Conservation (phyloP, 164 flowering plant genomes). For the Taxillus chinensis region DNA sequence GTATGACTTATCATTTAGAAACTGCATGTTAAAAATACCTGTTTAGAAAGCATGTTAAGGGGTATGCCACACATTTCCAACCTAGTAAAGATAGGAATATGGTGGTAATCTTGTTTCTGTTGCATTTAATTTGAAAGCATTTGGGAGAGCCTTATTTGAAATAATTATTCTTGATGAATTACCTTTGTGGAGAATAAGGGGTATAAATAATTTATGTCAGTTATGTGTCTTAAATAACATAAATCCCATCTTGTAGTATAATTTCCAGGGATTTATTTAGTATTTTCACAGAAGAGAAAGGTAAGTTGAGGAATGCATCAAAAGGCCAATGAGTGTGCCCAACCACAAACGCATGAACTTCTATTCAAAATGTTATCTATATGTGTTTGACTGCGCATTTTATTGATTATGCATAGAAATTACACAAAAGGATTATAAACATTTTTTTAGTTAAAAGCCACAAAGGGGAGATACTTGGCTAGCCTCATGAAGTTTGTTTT, state of each 20-base stretch:
- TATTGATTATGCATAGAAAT: background rate
- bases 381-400: background rate
- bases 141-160: background rate
- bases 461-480: background rate
- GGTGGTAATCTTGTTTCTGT: background rate
- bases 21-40: background rate
- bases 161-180: background rate
- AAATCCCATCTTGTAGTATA: background rate
- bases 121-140: slow-evolving; percentile 1
- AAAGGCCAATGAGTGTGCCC: background rate
- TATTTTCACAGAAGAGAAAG: background rate
- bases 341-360: background rate
- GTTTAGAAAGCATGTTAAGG: background rate
- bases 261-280: background rate
- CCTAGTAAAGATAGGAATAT: background rate
- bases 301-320: background rate
- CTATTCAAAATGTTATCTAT: background rate
- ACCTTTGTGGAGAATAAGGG: background rate
- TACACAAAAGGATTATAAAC: background rate
- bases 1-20: background rate
- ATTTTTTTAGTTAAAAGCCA: background rate
- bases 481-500: background rate
- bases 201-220: background rate
- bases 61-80: background rate
- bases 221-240: background rate